Base-by-base conservation (phyloP, 805 yeast genomes). In the Cyberlindnera euphorbiiphila region DNA sequence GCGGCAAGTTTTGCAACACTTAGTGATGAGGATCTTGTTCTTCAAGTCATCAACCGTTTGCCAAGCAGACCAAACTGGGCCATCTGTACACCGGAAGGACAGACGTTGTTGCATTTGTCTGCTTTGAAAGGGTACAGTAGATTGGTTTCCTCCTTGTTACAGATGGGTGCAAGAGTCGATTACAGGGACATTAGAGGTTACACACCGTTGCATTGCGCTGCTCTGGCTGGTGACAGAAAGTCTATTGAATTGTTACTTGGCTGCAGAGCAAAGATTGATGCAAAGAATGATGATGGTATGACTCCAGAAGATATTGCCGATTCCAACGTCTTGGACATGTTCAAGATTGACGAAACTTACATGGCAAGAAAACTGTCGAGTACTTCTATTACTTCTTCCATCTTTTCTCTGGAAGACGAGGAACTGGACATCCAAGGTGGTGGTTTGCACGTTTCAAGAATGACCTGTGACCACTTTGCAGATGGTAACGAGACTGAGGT, bases 151-250 rank as follows among this genome's bases (percentile, higher is more conserved):
- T 79, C 79, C 19, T 69, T 93, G 52, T 64, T 89, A 4, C 77
- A 71, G 34, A 76, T 64, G 27, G 81, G 80, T 25, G 81, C 87
- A 42, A 74, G 81, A 51, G 69, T 81, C 29, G 89, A 86, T 59
- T 66, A 71, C 32, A 76, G 74, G 51, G 98, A 93, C 58, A 69
- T 72, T 29, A 85, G 81, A 55, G 96, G 95, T 1, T 75, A 76
- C 45, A 81, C 96, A 0, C 95, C 98, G 5, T 66, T 93, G 40
- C 96, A 89, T 59, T 80, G 84, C 54, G 96, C 97, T 0, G 75
- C 87, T 22, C 58, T 89, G 49, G 68, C 71, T 47, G 96, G 96
- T 22, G 73, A 83, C 53, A 66, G 85, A 35, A 80, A 74, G 32
- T 68, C 82, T 26, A 82, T 85, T 43, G 69, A 72, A 29, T 53